Evolutionary conservation across 208 protist species (phyloP).

Genomic region (Crithidia fasciculata): DNA sequence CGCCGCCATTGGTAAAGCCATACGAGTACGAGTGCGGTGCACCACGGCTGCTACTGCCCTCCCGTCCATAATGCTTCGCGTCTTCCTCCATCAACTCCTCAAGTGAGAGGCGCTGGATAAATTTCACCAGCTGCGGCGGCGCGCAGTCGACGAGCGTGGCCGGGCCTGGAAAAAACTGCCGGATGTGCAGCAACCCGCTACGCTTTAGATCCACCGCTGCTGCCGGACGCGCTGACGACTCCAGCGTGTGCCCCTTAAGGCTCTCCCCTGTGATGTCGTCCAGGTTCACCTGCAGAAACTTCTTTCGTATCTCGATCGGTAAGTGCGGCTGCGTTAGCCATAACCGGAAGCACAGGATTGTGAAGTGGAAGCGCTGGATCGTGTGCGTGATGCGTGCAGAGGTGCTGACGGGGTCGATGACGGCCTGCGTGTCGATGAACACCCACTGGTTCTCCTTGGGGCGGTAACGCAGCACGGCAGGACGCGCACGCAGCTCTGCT

Average conservation of each 20-base stretch:
- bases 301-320: conserved; percentile 85
- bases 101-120: conserved; percentile 81
- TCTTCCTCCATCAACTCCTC: conserved; percentile 80
- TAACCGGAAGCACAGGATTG: conserved; percentile 70
- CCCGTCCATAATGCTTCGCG: conserved; percentile 32
- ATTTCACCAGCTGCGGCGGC: conserved; percentile 83
- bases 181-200: conserved; percentile 89
- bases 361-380: conserved; percentile 84
- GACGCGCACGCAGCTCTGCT: conserved; percentile 67
- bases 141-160: conserved; percentile 88
- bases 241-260: conserved; percentile 48
- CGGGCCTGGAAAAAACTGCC: conserved; percentile 88
- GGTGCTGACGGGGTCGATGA: conserved; percentile 75
- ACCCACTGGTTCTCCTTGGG: conserved; percentile 92
- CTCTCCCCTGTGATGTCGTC: conserved; percentile 64
- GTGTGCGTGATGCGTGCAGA: conserved; percentile 50
- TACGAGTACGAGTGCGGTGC: conserved; percentile 15
- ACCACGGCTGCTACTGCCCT: conserved; percentile 13
- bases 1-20: conserved; percentile 24
- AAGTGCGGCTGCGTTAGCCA: conserved; percentile 87
- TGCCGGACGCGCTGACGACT: conserved; percentile 53
- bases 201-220: conserved; percentile 89
- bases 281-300: conserved; percentile 81
- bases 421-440: conserved; percentile 76
- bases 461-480: conserved; percentile 76